A percentile compares a stretch with the other conserved stretches of the same genome.
These are phyloP conservation scores for Crithidia expoeki DNA, from an alignment of 208 protist species.

Conservation along the genomic window DNA sequence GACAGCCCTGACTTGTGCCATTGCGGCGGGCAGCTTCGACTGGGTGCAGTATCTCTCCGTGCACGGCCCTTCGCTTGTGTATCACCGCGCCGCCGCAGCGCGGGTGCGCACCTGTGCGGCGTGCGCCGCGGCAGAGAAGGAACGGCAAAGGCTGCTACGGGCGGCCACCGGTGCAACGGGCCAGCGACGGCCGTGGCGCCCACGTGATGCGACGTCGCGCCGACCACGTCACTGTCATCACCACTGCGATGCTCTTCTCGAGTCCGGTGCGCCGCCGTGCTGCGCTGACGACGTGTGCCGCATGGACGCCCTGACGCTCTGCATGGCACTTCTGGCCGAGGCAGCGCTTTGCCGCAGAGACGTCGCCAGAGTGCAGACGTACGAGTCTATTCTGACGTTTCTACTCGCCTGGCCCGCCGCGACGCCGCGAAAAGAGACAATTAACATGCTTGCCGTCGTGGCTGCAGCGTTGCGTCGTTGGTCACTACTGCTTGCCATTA, in stretches of 20 bases:
- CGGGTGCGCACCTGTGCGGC: conserved; percentile 9
- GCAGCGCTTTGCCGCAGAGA: conserved; percentile 31
- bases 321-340: conserved; percentile 49
- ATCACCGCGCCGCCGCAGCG: conserved; percentile 54
- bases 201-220: conserved; percentile 15
- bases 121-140: conserved; percentile 5
- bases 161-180: not conserved
- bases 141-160: not conserved
- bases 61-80: conserved; percentile 47
- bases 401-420: conserved; percentile 48
- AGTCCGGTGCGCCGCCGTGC: conserved; percentile 13
- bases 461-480: conserved; percentile 51
- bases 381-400: conserved; percentile 57
- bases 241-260: conserved; percentile 28
- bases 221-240: conserved; percentile 39
- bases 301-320: conserved; percentile 57
- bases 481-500: conserved; percentile 51
- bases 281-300: conserved; percentile 36
- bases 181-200: conserved; percentile 16
- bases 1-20: conserved; percentile 66
- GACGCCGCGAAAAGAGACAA: conserved; percentile 51
- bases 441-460: conserved; percentile 62
- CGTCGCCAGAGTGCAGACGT: conserved; percentile 17
- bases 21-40: conserved; percentile 57
- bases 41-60: conserved; percentile 74